Evolutionary conservation across 2,329 filamentous ascomycete genomes (phyloP).

Genomic region (Nemania abortiva): DNA sequence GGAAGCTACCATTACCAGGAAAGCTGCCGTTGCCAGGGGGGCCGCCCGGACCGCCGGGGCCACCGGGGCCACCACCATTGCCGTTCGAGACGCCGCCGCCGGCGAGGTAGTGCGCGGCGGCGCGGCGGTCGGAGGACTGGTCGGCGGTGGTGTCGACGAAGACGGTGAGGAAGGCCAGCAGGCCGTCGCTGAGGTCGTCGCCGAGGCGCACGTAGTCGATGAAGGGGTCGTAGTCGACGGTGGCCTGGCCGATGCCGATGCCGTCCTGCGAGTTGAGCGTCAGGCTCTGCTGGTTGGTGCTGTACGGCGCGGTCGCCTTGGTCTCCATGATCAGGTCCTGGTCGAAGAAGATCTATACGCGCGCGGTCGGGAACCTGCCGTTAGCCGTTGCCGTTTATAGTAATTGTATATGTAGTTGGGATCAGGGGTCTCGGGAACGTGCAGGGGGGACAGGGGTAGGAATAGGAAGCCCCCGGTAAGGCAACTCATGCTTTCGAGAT

Average conservation of each 20-base stretch:
- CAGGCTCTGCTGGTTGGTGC: conserved; percentile 55
- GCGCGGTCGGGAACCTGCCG: no score
- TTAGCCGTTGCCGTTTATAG: not conserved
- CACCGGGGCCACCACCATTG: conserved; percentile 35
- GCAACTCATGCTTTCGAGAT: not conserved
- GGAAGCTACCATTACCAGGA: conserved; percentile 6
- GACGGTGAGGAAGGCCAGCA: conserved; percentile 63
- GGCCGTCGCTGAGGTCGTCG: conserved; percentile 59
- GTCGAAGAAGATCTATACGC: conserved; percentile 64
- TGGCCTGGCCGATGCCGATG: conserved; percentile 62
- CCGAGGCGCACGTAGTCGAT: conserved; percentile 69
- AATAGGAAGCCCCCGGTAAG: not conserved
- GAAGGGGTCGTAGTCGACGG: conserved; percentile 65
- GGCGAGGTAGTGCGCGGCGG: conserved; percentile 48
- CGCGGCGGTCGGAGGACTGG: conserved; percentile 37
- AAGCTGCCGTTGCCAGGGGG: not conserved
- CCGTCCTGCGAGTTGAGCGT: conserved; percentile 64
- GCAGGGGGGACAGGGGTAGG: not conserved
- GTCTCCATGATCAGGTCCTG: conserved; percentile 64
- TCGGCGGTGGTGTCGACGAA: conserved; percentile 58
- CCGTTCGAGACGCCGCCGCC: conserved; percentile 44
- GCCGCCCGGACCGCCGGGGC: conserved; percentile 18
- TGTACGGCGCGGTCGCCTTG: conserved; percentile 59
- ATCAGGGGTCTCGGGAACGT: not conserved
- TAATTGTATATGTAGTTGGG: not conserved